phyloP scores from a whole-genome alignment of 768 basidiomycete genomes.

The Inosperma sp. region DNA sequence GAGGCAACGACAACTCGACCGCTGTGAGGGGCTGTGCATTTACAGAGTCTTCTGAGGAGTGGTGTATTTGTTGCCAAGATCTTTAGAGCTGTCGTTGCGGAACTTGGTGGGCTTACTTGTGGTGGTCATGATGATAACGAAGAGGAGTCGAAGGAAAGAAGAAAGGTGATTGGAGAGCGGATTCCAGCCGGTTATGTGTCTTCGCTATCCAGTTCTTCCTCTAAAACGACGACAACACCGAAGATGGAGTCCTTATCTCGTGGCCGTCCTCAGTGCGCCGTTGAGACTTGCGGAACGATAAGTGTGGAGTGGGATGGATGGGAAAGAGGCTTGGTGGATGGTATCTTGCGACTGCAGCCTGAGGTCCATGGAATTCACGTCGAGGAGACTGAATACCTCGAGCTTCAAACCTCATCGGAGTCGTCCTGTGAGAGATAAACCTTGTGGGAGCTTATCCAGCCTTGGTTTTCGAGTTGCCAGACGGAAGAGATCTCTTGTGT shows the following conservation, averaged over 20 bases:
- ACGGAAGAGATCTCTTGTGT: conserved; percentile 73
- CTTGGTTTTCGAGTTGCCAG: conserved; percentile 71
- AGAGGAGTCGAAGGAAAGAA: too few species aligned
- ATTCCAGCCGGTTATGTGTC: too few species aligned
- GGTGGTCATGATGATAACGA: conserved; percentile 23
- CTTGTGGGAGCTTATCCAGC: conserved; percentile 67
- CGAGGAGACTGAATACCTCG: too few species aligned
- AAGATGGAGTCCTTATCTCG: conserved; percentile 40
- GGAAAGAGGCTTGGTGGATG: conserved; percentile 79
- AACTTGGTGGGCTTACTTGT: conserved; percentile 43
- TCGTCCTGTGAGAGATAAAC: conserved; percentile 76
- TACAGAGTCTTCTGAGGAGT: conserved; percentile 75
- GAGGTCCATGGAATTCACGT: too few species aligned
- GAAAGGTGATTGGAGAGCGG: too few species aligned
- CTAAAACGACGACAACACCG: too few species aligned
- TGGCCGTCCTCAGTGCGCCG: conserved; percentile 62
- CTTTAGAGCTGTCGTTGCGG: conserved; percentile 60
- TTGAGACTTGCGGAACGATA: conserved; percentile 76
- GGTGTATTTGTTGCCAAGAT: conserved; percentile 68
- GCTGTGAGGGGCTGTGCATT: conserved; percentile 81
- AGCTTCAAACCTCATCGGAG: conserved; percentile 68
- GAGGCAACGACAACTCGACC: conserved; percentile 87
- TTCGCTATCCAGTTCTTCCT: too few species aligned
- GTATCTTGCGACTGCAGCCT: conserved; percentile 71
- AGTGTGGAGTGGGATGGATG: conserved; percentile 87